These are phyloP conservation scores for Umbilicus rupestris DNA, from an alignment of 164 flowering plant species.

Conservation along the genomic window DNA sequence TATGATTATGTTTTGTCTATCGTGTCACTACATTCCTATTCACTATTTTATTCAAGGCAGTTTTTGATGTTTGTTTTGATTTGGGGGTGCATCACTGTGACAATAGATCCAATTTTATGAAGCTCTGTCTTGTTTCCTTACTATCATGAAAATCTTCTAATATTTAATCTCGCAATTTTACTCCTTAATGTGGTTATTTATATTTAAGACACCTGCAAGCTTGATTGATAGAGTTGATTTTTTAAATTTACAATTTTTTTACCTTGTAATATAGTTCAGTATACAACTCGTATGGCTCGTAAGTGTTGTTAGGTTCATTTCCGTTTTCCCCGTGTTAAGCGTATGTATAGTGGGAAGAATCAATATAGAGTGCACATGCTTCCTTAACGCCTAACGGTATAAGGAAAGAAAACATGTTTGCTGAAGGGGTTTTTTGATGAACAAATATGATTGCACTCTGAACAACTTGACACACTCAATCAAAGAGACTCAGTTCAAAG, in stretches of 20 bases:
- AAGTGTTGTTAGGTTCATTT: too few species aligned
- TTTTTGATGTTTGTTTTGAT: not conserved
- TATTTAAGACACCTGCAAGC: not conserved
- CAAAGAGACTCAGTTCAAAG: not conserved
- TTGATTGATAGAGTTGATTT: not conserved
- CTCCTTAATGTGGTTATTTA: not conserved
- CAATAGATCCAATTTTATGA: not conserved
- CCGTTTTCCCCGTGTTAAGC: too few species aligned
- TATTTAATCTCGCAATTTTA: not conserved
- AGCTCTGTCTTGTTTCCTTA: not conserved
- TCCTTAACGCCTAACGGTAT: too few species aligned
- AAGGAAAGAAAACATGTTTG: not conserved
- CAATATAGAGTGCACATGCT: too few species aligned
- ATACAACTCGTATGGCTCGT: too few species aligned
- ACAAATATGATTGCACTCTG: too few species aligned
- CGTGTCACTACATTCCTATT: not conserved
- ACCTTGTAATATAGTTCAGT: too few species aligned
- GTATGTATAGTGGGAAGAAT: too few species aligned
- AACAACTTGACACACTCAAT: not conserved
- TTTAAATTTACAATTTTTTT: not conserved
- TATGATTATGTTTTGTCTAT: constrained; percentile 7
- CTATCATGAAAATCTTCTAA: not conserved
- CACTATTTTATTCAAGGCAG: not conserved
- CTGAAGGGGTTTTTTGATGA: too few species aligned
- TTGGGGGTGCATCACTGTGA: not conserved